A percentile compares a stretch with the other conserved stretches of the same genome.
phyloP scores from a whole-genome alignment of 1,139 yeast genomes.

The Nakaseomyces bracarensis region DNA sequence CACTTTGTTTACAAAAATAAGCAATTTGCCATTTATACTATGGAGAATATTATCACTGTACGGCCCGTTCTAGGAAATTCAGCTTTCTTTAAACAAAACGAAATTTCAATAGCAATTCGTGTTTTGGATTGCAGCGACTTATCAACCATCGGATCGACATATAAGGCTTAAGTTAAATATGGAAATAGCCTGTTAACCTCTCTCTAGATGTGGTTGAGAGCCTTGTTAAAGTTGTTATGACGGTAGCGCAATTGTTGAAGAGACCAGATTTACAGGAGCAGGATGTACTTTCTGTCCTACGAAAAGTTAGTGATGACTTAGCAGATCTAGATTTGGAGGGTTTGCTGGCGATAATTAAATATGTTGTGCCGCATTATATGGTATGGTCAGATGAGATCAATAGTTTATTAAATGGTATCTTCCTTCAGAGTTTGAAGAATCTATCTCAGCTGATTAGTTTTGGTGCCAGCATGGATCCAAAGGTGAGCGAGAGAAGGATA shows the following conservation, averaged over 20 bases:
- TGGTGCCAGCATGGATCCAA: background rate
- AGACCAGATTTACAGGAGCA: background rate
- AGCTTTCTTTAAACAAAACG: no score
- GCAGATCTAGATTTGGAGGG: background rate
- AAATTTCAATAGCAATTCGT: no score
- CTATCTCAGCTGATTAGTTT: slow-evolving; percentile 1
- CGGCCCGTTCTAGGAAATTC: no score
- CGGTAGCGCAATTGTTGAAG: background rate
- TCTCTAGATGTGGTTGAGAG: no score
- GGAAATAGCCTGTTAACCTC: no score
- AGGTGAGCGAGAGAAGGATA: background rate
- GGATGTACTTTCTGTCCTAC: background rate
- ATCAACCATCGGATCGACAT: no score
- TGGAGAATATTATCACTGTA: no score
- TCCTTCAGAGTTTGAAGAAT: background rate
- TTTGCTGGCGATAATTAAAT: background rate
- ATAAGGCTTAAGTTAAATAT: no score
- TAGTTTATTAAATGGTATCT: background rate
- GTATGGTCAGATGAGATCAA: background rate
- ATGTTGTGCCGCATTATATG: slow-evolving; percentile 1
- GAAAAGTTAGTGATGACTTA: background rate
- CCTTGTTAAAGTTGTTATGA: no score
- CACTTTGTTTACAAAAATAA: no score
- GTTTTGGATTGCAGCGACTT: no score
- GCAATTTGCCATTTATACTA: no score